Base-by-base conservation (phyloP, 352 stramenopile genomes). In the Thalassiosira hispida region DNA sequence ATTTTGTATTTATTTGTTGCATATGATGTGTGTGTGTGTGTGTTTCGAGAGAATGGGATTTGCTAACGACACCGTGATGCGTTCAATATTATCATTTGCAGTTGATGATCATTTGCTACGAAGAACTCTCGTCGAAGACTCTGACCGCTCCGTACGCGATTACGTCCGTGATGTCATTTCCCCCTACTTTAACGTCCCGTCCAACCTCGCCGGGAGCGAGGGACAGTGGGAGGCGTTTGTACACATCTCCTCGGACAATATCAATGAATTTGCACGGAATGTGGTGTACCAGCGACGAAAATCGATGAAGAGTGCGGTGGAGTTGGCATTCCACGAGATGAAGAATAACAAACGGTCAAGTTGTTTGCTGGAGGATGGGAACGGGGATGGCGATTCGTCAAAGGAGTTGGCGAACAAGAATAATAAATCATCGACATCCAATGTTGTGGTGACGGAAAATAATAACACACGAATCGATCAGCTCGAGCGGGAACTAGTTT, bases 261-360 rank as follows among this genome's bases (percentile, higher is more conserved):
- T 78, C 14, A 18, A 25, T 27, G 35, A 47, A 66, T 59, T 78
- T 29, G 57, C 69, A 11, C 63, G 29, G 35, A 51, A 78, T 25
- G 25, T 78, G 9, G 42, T 78, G 23, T 78, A 70, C 22, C 46
- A 71, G 23, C 25, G 59, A 11, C 61, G 56, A 4, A 70, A 64
- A 29, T 53, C 59, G 16, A 70, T 78, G 51, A 70, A 68, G 20
- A 65, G 47, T 38, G 69, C 69, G n/a, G 25, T 71, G 2, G 20
- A 65, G 49, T 57, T 78, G 22, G 69, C 59, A 7, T 71, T 23
- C 42, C 53, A 55, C 8, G 65, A 74, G 18, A 33, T 77, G 44
- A 63, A 12, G 23, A 68, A 61, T 23, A 52, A 49, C 14, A 27
- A 69, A 16, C 38, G 66, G 18, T 35, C 46, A 7, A 18, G 40